Percentiles rank a stretch among this genome's conserved stretches.
phyloP scores from a whole-genome alignment of 75 land plant species.

The Selaginella tamariscina region DNA sequence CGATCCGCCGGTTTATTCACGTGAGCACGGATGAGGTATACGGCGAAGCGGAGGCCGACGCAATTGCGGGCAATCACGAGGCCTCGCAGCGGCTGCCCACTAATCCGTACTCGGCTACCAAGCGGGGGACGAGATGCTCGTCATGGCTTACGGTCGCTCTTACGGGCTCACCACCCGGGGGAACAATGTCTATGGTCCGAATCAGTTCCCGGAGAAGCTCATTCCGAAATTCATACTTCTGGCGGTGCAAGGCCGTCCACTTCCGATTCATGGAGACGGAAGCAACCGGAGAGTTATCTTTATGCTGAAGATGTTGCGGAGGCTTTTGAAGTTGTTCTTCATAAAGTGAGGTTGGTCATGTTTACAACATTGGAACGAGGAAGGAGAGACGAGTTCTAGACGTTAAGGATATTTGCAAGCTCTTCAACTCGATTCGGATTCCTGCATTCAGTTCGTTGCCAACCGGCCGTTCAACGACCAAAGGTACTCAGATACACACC shows the following conservation, averaged over 20 bases:
- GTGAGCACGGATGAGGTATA: conserved; percentile 65
- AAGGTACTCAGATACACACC: too few relatives aligned
- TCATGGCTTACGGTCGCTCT: conserved; percentile 71
- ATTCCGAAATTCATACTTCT: conserved; percentile 61
- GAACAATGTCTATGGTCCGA: conserved; percentile 68
- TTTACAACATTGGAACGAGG: conserved; percentile 63
- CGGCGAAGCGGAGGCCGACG: conserved; percentile 60
- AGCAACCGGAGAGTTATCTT: conserved; percentile 55
- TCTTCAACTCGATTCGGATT: conserved; percentile 41
- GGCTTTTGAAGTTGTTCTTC: conserved; percentile 59
- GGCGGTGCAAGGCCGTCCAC: conserved; percentile 48
- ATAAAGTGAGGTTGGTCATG: conserved; percentile 57
- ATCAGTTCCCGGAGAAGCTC: conserved; percentile 68
- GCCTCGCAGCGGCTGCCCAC: conserved; percentile 57
- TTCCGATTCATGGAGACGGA: conserved; percentile 68
- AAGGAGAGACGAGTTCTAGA: conserved; percentile 60
- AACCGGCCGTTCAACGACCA: conserved; percentile 71
- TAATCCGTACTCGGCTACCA: conserved; percentile 59
- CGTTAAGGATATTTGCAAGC: conserved; percentile 55
- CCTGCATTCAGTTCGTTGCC: conserved; percentile 42
- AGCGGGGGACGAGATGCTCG: conserved; percentile 69
- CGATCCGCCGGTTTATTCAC: conserved; percentile 51
- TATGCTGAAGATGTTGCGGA: conserved; percentile 66
- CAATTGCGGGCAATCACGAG: conserved; percentile 63
- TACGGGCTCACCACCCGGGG: conserved; percentile 61